A percentile compares a stretch with the other conserved stretches of the same genome.
Conservation (phyloP, 805 yeast genomes). For the Debaryomyces maramus region DNA sequence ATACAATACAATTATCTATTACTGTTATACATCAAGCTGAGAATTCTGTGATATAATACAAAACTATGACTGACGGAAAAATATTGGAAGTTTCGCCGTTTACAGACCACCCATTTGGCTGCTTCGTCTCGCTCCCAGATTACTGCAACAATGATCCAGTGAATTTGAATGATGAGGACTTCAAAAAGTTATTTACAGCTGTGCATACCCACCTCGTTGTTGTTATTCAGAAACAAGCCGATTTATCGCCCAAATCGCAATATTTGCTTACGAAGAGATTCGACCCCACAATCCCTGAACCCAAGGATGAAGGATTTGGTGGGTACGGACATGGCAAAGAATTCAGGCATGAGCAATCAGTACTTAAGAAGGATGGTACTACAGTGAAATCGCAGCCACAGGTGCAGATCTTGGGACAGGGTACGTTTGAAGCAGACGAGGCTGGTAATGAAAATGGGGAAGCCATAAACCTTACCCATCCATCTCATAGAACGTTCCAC, state of each 20-base stretch:
- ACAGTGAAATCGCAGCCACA: constrained; percentile 83
- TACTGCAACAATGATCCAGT: constrained; percentile 73
- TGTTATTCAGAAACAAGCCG: constrained; percentile 70
- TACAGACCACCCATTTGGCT: constrained; percentile 62
- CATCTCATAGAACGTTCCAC: constrained; percentile 82
- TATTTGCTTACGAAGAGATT: constrained; percentile 72
- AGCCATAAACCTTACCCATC: constrained; percentile 68
- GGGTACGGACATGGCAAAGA: constrained; percentile 86
- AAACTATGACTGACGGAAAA: neutral
- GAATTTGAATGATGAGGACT: constrained; percentile 62
- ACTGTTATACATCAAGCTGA: too few species aligned
- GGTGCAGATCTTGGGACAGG: constrained; percentile 88
- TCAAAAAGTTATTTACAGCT: constrained; percentile 59
- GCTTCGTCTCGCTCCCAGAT: constrained; percentile 60
- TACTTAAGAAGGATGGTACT: constrained; percentile 76
- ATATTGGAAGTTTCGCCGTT: constrained; percentile 42
- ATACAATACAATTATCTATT: too few species aligned
- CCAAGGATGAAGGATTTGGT: constrained; percentile 41
- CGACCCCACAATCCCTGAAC: constrained; percentile 62
- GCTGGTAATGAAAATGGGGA: constrained; percentile 64
- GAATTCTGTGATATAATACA: too few species aligned
- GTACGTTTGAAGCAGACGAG: constrained; percentile 55
- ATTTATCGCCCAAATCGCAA: constrained; percentile 71
- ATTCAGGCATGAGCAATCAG: constrained; percentile 51
- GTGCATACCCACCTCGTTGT: constrained; percentile 69